Base-by-base conservation (phyloP, 1,139 yeast genomes). In the Saccharomycopsis crataegensis region DNA sequence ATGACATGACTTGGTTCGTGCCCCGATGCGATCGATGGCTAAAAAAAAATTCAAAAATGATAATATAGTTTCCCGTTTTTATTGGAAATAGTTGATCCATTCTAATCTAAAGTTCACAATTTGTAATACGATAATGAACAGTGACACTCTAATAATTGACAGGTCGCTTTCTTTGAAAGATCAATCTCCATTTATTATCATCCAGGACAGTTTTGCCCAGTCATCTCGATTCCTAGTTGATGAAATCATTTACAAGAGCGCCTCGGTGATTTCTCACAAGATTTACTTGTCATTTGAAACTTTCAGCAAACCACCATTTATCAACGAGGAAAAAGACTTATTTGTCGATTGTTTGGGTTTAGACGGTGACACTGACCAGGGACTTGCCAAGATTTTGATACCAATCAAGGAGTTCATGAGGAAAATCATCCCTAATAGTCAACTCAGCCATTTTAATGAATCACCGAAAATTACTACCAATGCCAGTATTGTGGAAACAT, bases 81-180 rank as follows among this genome's bases (percentile, higher is more conserved):
- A 22, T 4, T 22, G 28, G 28, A 22, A 22, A 22, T 22, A 22
- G 28, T 22, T 22, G 4, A 22, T 22, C 28, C 2, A 22, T 22
- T 22, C 28, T 22, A 22, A 2, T 22, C 28, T 22, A 2, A 22
- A 22, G 28, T 4, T 22, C 2, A 22, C 4, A 22, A 22, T 22
- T 22, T 22, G 4, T 22, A 22, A 22, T 22, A 3, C 28, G 4
- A 22, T 4, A 22, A 49, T 52, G 55, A 49, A 49, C 22, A 52
- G 52, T 32, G 52, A 49, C 17, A 49, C 42, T 6, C 12, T 52
- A 31, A 46, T 50, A 8, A 53, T 56, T 16, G 58, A 74, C 50
- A 70, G 97, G 57, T 69, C 88, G 8, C 68, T 91, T 9, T 70
- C 82, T 2, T 70, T 87, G 49, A 84, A 83, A 59, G 97, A 91